Base-by-base conservation (phyloP, 148 eudicot species). In the Persicaria tinctoria region DNA sequence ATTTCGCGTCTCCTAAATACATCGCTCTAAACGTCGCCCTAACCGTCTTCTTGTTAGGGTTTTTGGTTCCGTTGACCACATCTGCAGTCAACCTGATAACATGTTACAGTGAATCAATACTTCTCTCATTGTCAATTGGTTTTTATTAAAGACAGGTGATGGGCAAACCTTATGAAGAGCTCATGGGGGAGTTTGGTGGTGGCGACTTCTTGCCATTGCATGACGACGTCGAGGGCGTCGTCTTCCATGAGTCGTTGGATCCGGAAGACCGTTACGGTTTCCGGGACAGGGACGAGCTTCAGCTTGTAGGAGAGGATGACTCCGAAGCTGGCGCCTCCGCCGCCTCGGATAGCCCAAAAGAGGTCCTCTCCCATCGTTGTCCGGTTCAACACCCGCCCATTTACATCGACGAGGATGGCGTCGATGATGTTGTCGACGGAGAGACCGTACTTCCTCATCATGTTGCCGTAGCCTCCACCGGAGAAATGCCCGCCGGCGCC, bases 281-380 rank as follows among this genome's bases (percentile, higher is more conserved):
- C 62, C 3, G 88, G 88, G 6, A 85, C 54, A 0, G 70, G 76
- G 5, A 85, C 84, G 23, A 85, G 72, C 5, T 53, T 77, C 44
- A 83, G 62, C 68, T 79, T 79, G 80, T 82, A 84, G 17, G 81
- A 46, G 48, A 80, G 5, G 17, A 79, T 74, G 49, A 80, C 88
- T 74, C 84, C 73, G 50, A 77, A 86, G 57, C 83, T 82, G 38
- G 79, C 73, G 23, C 77, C 84, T 1, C 84, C 86, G n/a, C 84
- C 86, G 5, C 86, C 86, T 54, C 80, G 74, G 17, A 84, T 81
- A 46, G 86, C 86, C 86, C 86, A 84, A 73, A 84, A 84, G 10
- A 84, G 55, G 44, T 80, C 86, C 18, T 84, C 86, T n/a, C 87
- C 83, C 87, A 82, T 84, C 1, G 79, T 75, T 41, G 50, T 32